Percentiles rank a stretch among this genome's conserved stretches.
Evolutionary conservation across 768 basidiomycete species (phyloP).

Genomic region (Amanita inopinata): DNA sequence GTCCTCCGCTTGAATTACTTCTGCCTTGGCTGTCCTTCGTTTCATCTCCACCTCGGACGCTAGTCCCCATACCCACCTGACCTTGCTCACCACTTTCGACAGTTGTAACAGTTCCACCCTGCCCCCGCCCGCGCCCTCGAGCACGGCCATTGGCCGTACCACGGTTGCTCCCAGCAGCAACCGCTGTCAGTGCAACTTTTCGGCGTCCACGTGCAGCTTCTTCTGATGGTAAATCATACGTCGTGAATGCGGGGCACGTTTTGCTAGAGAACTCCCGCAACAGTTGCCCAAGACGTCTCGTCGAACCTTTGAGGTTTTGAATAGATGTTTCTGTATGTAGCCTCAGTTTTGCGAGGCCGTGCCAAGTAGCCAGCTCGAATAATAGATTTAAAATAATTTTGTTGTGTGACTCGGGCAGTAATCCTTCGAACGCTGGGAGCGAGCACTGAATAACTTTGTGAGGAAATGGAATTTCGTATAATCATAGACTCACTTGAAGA

Average conservation of each 20-base stretch:
- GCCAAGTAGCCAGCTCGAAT: constrained; percentile 25
- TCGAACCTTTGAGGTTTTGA: constrained; percentile 17
- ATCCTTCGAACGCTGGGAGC: constrained; percentile 26
- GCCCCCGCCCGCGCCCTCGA: no score
- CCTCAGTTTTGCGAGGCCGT: constrained; percentile 25
- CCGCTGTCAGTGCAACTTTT: constrained; percentile 6
- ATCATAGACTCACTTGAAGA: constrained; percentile 23
- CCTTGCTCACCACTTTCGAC: not conserved
- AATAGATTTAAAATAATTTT: constrained; percentile 18
- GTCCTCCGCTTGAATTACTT: constrained; percentile 7
- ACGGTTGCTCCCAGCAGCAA: no score
- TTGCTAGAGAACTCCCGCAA: constrained; percentile 17
- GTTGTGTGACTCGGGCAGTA: constrained; percentile 23
- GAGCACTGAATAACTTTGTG: constrained; percentile 16
- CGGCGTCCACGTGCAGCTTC: constrained; percentile 14
- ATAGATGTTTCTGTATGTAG: constrained; percentile 26
- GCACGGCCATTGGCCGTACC: no score
- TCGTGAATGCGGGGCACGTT: constrained; percentile 15
- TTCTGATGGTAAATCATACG: constrained; percentile 18
- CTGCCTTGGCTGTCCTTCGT: constrained; percentile 1
- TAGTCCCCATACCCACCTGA: no score
- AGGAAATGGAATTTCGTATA: not conserved
- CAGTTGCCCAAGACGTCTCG: constrained; percentile 18
- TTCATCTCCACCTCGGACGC: no score
- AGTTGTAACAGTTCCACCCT: not conserved